Percentiles rank a stretch among this genome's conserved stretches.
Evolutionary conservation across 768 basidiomycete genomes (phyloP).

Genomic region (Botryobasidium botryosum): DNA sequence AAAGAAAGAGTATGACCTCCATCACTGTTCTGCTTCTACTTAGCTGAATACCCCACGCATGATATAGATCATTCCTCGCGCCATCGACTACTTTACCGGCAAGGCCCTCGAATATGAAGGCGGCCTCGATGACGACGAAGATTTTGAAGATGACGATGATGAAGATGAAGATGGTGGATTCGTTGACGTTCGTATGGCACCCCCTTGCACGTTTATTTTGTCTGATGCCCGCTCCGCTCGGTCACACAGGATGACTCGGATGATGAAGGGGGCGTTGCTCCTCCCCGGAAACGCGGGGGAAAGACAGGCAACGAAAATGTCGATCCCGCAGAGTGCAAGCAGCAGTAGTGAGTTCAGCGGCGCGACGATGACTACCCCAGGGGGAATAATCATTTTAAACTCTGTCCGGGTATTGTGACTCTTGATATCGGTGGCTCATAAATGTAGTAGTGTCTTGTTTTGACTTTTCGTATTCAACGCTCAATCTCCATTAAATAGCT

Average conservation of each 20-base stretch:
- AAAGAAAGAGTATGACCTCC: constrained; percentile 68
- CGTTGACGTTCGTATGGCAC: constrained; percentile 34
- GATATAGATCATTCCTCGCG: constrained; percentile 75
- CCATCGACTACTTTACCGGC: constrained; percentile 94
- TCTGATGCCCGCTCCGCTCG: not conserved
- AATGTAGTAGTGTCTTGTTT: too few species aligned
- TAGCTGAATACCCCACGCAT: not conserved
- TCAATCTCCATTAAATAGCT: too few species aligned
- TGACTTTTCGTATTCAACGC: too few species aligned
- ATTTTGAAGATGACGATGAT: constrained; percentile 21
- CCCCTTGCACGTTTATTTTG: constrained; percentile 6
- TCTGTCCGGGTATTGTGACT: too few species aligned
- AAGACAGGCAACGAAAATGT: not conserved
- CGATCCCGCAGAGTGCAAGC: constrained; percentile 7
- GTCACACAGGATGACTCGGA: constrained; percentile 21
- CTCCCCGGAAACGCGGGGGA: constrained; percentile 5
- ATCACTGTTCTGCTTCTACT: not conserved
- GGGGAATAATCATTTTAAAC: too few species aligned
- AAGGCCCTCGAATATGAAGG: constrained; percentile 73
- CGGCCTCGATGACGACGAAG: constrained; percentile 26
- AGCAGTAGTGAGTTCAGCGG: too few species aligned
- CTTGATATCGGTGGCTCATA: too few species aligned
- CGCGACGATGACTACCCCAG: too few species aligned
- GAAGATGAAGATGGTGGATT: constrained; percentile 12
- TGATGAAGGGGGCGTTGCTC: constrained; percentile 6